Evolutionary conservation across 371 early-diverging fungal genomes (phyloP), one percentile per base, ranked within the genome.

Genomic region (Mortierella sp.): DNA sequence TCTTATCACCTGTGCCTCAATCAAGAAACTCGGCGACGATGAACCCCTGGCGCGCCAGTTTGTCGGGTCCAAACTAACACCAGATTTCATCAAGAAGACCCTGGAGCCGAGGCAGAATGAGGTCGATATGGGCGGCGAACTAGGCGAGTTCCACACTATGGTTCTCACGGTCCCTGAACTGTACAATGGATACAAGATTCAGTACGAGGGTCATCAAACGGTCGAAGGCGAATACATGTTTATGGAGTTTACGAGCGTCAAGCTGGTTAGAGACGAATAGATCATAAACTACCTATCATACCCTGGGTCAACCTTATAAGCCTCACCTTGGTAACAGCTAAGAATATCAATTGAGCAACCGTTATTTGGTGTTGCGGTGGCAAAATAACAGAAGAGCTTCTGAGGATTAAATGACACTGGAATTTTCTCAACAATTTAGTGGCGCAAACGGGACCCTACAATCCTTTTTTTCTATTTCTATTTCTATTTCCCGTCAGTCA

Each of bases 121-220:
- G 4, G 84, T 86, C 6, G 86, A 86, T 35, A 65, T 82, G 66
- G 85, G 86, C 3, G 90, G 90, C 12, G 89, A 89, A 62, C 83
- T 71, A 45, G 90, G 90, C 13, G 90, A 89, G 65, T 86, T 89
- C 45, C 89, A 89, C 55, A 87, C 89, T 0, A 86, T 89, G 88
- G 89, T 89, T 1, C 66, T 86, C 3, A 77, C 85, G 32, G 86
- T 85, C 31, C 88, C 89, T 5, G 70, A 70, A 40, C 70, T 87
- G 1, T 86, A 76, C 22, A 75, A 74, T 37, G 66, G 66, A 4
- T 64, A 65, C 15, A 75, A 62, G 31, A 70, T 88, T 26, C 72
- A 75, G 1, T 75, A 83, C n/a, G 59, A 66, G n/a, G 84, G 80
- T 9, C 64, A 62, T 7, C 71, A 67, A 10, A 43, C 23, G 1